phyloP scores from a whole-genome alignment of 306 rosid species.

The Cajanus cajan region DNA sequence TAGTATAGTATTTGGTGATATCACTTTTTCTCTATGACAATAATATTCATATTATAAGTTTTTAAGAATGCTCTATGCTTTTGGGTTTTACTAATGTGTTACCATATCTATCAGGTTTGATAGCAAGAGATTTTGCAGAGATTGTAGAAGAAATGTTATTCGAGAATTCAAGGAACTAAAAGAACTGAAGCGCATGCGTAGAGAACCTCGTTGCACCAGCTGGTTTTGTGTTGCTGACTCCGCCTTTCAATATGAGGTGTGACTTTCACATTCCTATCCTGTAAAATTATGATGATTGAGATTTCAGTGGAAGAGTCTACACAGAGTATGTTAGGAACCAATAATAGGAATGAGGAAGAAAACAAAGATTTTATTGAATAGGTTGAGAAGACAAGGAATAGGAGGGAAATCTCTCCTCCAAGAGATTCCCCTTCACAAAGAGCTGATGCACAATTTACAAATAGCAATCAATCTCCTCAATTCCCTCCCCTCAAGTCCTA shows the following conservation, averaged over 20 bases:
- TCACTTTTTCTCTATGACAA: not conserved
- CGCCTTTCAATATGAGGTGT: constrained; percentile 93
- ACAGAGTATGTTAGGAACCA: too few relatives aligned
- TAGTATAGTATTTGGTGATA: constrained; percentile 12
- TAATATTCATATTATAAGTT: not conserved
- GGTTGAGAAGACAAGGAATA: too few relatives aligned
- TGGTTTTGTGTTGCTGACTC: constrained; percentile 99
- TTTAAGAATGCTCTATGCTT: constrained; percentile 15
- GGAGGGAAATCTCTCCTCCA: too few relatives aligned
- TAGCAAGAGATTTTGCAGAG: constrained; percentile 99
- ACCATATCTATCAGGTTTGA: constrained; percentile 74
- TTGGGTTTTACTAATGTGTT: constrained; percentile 31
- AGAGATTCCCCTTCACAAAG: too few relatives aligned
- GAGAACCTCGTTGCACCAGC: constrained; percentile 94
- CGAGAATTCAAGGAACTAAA: constrained; percentile 98
- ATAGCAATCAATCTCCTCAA: too few relatives aligned
- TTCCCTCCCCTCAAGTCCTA: too few relatives aligned
- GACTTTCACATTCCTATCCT: constrained; percentile 37
- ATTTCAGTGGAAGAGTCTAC: constrained; percentile 22
- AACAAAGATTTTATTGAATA: too few relatives aligned
- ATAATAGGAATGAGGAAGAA: too few relatives aligned
- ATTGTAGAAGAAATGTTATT: constrained; percentile 97
- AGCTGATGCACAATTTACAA: too few relatives aligned
- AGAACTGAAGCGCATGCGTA: constrained; percentile 90
- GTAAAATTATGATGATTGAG: constrained; percentile 27